Evolutionary conservation across 108 stramenopile genomes (phyloP).

Genomic region (Fragilaria radians): DNA sequence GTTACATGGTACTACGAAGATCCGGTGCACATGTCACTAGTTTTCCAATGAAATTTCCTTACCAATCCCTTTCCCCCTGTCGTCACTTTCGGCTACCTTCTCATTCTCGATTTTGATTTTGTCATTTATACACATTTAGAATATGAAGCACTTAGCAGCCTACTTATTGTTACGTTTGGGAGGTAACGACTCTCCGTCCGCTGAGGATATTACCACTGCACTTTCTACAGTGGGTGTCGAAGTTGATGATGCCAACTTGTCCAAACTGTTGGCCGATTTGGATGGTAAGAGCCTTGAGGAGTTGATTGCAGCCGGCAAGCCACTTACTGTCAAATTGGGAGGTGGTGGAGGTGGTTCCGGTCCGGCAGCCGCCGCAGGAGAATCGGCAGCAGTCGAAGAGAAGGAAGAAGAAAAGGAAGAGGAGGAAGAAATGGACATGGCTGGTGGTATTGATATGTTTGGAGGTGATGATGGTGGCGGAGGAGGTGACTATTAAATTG

Average conservation of each 20-base stretch:
- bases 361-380: slow-evolving; percentile 51
- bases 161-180: slow-evolving; percentile 95
- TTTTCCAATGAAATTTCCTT: not conserved
- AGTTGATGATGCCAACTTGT: slow-evolving; percentile 65
- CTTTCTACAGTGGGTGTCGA: slow-evolving; percentile 88
- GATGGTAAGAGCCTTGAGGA: slow-evolving; percentile 94
- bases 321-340: slow-evolving; percentile 88
- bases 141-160: slow-evolving; percentile 94
- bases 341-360: slow-evolving; percentile 91
- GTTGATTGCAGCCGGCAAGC: slow-evolving; percentile 77
- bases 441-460: no score
- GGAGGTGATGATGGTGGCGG: no score
- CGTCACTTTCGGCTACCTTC: not conserved
- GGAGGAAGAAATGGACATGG: slow-evolving; percentile 59
- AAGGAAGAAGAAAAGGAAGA: slow-evolving; percentile 55
- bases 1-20: not conserved
- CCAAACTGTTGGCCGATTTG: slow-evolving; percentile 68
- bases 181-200: slow-evolving; percentile 89
- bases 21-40: not conserved
- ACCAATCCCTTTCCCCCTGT: not conserved
- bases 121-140: slow-evolving; percentile 5
- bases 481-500: no score
- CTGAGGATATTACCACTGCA: slow-evolving; percentile 89
- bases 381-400: slow-evolving; percentile 41
- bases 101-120: not conserved